Percentiles rank a stretch among this genome's conserved stretches.
Evolutionary conservation across 2,329 filamentous ascomycete genomes (phyloP).

Genomic region (Ascochyta koolunga): DNA sequence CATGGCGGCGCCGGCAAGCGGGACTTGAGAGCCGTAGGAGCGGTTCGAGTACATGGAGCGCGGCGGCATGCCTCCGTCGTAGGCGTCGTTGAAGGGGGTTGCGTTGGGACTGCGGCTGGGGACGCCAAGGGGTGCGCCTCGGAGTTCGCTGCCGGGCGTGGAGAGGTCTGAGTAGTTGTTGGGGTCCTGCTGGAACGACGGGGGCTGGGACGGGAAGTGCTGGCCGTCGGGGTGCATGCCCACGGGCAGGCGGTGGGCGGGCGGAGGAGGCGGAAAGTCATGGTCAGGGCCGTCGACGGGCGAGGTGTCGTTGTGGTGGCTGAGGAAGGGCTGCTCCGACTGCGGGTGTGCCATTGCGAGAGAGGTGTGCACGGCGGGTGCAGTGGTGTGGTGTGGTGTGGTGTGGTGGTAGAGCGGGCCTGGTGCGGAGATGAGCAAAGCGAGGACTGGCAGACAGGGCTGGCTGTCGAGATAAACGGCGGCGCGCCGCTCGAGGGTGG

Average conservation of each 20-base stretch:
- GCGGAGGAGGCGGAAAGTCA: conserved; percentile 44
- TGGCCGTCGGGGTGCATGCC: conserved; percentile 34
- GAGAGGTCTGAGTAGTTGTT: conserved; percentile 46
- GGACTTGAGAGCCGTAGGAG: conserved; percentile 28
- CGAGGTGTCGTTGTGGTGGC: conserved; percentile 24
- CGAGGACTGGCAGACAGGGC: neutral
- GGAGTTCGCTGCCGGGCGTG: conserved; percentile 56
- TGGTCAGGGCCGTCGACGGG: conserved; percentile 27
- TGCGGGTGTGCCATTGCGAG: conserved; percentile 7
- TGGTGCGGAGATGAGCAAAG: neutral
- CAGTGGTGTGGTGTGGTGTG: neutral
- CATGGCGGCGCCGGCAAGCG: conserved; percentile 38
- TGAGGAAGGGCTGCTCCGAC: conserved; percentile 27
- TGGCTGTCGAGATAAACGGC: conserved; percentile 5
- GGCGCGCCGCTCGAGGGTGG: conserved; percentile 11
- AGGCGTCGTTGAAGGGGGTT: conserved; percentile 35
- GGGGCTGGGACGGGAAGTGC: conserved; percentile 24
- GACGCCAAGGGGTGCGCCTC: conserved; percentile 55
- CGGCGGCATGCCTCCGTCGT: conserved; percentile 15
- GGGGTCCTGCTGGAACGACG: conserved; percentile 30
- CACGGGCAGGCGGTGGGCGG: conserved; percentile 39
- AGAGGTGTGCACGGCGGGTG: neutral
- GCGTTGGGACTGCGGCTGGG: conserved; percentile 29
- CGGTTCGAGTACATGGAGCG: conserved; percentile 33
- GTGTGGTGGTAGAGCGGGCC: neutral